Base-by-base conservation (phyloP, 1,284 basidiomycete genomes). In the Ganoderma lingzhi region DNA sequence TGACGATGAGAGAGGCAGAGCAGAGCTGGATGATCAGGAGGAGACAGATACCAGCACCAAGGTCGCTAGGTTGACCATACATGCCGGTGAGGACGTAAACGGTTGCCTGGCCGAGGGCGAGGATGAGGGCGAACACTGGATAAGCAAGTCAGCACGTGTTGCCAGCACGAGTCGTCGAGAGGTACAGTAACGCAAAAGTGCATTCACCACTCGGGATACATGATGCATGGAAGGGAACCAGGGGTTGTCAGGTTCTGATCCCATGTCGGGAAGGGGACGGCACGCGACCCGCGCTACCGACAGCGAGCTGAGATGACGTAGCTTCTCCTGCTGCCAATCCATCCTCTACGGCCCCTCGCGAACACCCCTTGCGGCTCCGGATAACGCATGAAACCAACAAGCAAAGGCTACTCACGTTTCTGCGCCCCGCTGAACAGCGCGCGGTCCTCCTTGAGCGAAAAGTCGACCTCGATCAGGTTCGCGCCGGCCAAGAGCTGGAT, bases 401-500 rank as follows among this genome's bases (percentile, higher is more conserved):
- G n/a, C 2, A 17, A 17, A 14, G 19, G 65, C 39, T n/a, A 88
- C 93, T 79, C 78, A 98, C 97, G 87, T 85, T 99, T 99, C 84
- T 99, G 97, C 44, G 97, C 97, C 75, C 94, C 96, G 75, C 96
- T 94, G 79, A 99, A 99, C 67, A 99, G 85, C 28, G 96, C 96
- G 65, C 97, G 88, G 82, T 99, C 97, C 82, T 99, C 97, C 88
- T 99, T 98, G 79, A 99, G 84, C 73, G 91, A 92, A 80, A 98
- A 99, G 85, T 99, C 97, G 76, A 99, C 95, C 73, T 99, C 97
- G 79, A 99, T 94, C 77, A 99, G 86, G 83, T 97, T 98, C 64
- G 98, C 97, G 70, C 97, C 97, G 23, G 97, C 97, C 72, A 99
- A 88, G 63, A 99, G 91, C 84, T 99, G 97, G 95, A 99, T 99